These are phyloP conservation scores for Mycena amicta DNA, from an alignment of 768 basidiomycete genomes.

Conservation along the genomic window DNA sequence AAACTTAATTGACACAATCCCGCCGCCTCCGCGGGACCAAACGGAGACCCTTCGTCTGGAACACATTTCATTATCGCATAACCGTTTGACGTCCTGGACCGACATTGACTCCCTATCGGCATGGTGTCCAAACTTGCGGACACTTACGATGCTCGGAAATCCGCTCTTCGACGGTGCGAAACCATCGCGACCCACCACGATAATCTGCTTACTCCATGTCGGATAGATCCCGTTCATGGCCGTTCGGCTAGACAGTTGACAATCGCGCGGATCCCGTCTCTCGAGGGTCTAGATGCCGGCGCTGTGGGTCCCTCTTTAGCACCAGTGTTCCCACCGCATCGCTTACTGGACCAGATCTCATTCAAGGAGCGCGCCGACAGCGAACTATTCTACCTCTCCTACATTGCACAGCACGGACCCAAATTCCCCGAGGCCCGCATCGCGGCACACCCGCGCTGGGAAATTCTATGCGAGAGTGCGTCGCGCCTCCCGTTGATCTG, in stretches of 20 bases:
- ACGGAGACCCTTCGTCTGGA: conserved; percentile 46
- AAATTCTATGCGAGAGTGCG: conserved; percentile 63
- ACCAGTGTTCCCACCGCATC: background rate
- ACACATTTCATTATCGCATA: conserved; percentile 66
- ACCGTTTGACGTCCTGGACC: conserved; percentile 59
- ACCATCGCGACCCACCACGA: background rate
- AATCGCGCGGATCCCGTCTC: conserved; percentile 68
- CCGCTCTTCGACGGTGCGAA: conserved; percentile 59
- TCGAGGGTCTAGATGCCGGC: conserved; percentile 65
- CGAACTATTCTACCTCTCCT: conserved; percentile 81
- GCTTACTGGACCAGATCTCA: conserved; percentile 53
- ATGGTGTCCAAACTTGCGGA: conserved; percentile 72
- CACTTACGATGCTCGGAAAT: conserved; percentile 63
- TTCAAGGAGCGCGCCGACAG: conserved; percentile 73
- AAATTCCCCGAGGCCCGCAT: conserved; percentile 44
- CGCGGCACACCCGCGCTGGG: conserved; percentile 66
- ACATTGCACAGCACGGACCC: conserved; percentile 51
- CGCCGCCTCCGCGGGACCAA: conserved; percentile 35
- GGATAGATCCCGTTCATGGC: conserved; percentile 38
- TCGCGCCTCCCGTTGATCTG: conserved; percentile 10
- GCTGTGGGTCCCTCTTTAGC: conserved; percentile 43
- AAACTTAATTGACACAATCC: conserved; percentile 59
- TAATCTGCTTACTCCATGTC: background rate
- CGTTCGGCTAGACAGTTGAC: conserved; percentile 57
- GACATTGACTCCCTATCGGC: conserved; percentile 63